These are phyloP conservation scores for Cercospora nicotianae DNA, from an alignment of 2,329 filamentous ascomycete species.

Conservation along the genomic window DNA sequence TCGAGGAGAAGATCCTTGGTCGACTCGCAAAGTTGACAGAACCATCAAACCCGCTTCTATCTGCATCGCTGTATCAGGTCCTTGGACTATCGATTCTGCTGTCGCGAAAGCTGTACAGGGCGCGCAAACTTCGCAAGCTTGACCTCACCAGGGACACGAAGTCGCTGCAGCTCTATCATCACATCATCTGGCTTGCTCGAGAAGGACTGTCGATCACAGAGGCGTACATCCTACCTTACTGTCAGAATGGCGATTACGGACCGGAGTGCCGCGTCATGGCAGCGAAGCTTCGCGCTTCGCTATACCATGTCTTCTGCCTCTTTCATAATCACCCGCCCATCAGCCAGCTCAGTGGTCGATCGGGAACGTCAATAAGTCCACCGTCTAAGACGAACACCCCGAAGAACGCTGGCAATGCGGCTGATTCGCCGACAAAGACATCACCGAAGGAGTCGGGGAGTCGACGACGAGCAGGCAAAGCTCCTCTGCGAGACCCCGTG, in stretches of 20 bases:
- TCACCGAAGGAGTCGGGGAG: slow-evolving; percentile 27
- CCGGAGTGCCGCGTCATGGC: slow-evolving; percentile 82
- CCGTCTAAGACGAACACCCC: slow-evolving; percentile 27
- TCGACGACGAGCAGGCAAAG: slow-evolving; percentile 30
- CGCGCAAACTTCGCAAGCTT: slow-evolving; percentile 78
- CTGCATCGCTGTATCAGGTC: slow-evolving; percentile 82
- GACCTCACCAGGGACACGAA: slow-evolving; percentile 76
- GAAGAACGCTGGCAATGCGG: slow-evolving; percentile 20
- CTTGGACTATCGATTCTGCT: slow-evolving; percentile 87
- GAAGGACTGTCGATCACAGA: slow-evolving; percentile 89
- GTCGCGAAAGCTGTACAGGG: slow-evolving; percentile 76
- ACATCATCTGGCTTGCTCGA: slow-evolving; percentile 92
- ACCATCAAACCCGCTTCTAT: slow-evolving; percentile 74
- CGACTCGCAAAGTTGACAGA: slow-evolving; percentile 79
- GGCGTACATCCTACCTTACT: slow-evolving; percentile 73
- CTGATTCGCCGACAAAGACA: slow-evolving; percentile 22
- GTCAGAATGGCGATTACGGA: slow-evolving; percentile 70
- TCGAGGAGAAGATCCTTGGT: slow-evolving; percentile 96
- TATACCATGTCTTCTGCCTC: slow-evolving; percentile 94
- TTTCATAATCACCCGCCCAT: slow-evolving; percentile 90
- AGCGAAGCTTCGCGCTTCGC: slow-evolving; percentile 88
- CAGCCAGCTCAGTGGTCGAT: slow-evolving; percentile 51
- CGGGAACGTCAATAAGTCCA: slow-evolving; percentile 28
- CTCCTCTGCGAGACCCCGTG: slow-evolving; percentile 50
- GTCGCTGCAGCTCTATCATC: slow-evolving; percentile 78